Conservation (phyloP, 768 basidiomycete genomes). For the Pluteus cervinus region DNA sequence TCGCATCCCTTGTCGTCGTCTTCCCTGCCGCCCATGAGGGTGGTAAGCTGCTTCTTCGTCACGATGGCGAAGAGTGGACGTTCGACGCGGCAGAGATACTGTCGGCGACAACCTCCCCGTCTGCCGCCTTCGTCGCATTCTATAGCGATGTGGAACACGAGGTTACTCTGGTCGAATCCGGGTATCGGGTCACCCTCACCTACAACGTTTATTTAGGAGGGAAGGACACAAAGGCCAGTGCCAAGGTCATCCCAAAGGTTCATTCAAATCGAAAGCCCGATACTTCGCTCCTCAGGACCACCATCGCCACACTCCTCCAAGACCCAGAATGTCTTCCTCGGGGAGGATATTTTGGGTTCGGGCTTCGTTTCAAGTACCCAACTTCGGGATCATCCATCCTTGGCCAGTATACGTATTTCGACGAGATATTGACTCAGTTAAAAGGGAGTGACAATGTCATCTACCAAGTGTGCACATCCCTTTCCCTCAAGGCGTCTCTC, state of each 20-base stretch:
- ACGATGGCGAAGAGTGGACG: constrained; percentile 23
- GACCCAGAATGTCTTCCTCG: constrained; percentile 20
- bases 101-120: constrained; percentile 11
- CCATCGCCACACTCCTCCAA: constrained; percentile 18
- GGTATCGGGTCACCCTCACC: constrained; percentile 33
- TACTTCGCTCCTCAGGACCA: constrained; percentile 8
- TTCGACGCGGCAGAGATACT: constrained; percentile 28
- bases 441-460: constrained; percentile 24
- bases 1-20: constrained; percentile 45
- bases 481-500: constrained; percentile 13
- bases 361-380: constrained; percentile 23
- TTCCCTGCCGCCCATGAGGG: constrained; percentile 41
- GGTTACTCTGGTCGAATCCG: constrained; percentile 25
- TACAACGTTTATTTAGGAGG: constrained; percentile 34
- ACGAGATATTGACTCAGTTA: constrained; percentile 12
- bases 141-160: constrained; percentile 36
- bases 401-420: constrained; percentile 5
- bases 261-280: neutral
- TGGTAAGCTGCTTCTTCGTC: constrained; percentile 32
- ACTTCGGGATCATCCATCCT: no score
- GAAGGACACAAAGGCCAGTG: no score
- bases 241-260: no score
- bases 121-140: constrained; percentile 26
- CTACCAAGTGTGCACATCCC: constrained; percentile 10
- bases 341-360: constrained; percentile 28